Evolutionary conservation across 2,329 filamentous ascomycete genomes (phyloP).

Genomic region (Sporothrix mexicana): DNA sequence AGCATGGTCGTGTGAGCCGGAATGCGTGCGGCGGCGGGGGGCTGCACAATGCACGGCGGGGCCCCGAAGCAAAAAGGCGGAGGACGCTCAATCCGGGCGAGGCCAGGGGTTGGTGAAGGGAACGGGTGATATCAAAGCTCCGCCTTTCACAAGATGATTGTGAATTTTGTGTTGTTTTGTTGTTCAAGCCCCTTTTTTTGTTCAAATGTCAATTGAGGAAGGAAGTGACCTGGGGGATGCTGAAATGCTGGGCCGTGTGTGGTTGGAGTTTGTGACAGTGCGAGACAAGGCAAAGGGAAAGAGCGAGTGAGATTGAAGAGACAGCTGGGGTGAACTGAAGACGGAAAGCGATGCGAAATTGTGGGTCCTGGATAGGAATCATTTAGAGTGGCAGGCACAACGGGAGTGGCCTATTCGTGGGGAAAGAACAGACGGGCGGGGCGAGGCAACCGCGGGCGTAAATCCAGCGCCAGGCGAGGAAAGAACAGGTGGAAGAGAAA

Average conservation of each 20-base stretch:
- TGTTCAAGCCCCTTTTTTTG: not conserved
- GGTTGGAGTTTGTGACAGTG: not conserved
- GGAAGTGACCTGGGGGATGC: no score
- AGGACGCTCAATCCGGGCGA: not conserved
- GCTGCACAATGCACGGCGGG: not conserved
- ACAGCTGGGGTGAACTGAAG: no score
- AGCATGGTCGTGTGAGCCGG: not conserved
- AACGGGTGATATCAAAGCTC: not conserved
- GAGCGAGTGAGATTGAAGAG: not conserved
- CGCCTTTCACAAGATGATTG: no score
- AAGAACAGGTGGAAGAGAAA: not conserved
- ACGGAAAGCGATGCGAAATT: no score
- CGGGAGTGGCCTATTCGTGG: not conserved
- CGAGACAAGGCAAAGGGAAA: not conserved
- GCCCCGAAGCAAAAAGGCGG: not conserved
- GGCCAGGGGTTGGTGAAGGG: not conserved
- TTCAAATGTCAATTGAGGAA: no score
- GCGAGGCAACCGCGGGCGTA: constrained; percentile 21
- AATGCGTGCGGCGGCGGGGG: not conserved
- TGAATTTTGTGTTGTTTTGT: not conserved
- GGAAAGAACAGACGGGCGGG: constrained; percentile 16
- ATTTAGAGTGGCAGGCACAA: constrained; percentile 15
- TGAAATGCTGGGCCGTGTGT: not conserved
- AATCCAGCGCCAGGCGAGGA: not conserved
- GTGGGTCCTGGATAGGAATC: constrained; percentile 3